A percentile compares a stretch with the other conserved stretches of the same genome.
Evolutionary conservation across 2,329 filamentous ascomycete species (phyloP).

Genomic region (Neopestalotiopsis sp.): DNA sequence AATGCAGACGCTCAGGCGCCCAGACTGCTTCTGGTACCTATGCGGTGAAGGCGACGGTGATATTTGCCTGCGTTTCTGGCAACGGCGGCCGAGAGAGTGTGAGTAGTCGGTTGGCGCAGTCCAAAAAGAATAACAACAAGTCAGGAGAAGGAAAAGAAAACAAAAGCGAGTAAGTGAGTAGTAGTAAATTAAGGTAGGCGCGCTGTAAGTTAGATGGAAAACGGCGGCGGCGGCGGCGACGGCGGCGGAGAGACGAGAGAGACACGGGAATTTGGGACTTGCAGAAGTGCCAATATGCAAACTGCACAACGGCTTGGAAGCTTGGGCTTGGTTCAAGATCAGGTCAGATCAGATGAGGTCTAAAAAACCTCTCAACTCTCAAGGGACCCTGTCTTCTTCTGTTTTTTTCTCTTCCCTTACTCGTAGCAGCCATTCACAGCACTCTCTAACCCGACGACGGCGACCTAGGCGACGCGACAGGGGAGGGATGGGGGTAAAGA

Average conservation of each 20-base stretch:
- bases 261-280: not conserved
- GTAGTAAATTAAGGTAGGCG: not conserved
- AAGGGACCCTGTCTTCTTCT: no score
- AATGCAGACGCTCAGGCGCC: constrained; percentile 14
- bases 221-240: not conserved
- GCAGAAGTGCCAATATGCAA: not conserved
- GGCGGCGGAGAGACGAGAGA: not conserved
- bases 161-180: not conserved
- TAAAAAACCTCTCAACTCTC: not conserved
- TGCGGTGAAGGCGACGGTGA: constrained; percentile 9
- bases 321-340: constrained; percentile 6
- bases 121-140: not conserved
- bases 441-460: no score
- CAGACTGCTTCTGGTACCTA: constrained; percentile 2
- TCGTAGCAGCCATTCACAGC: not conserved
- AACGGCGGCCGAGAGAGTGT: constrained; percentile 1
- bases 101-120: not conserved
- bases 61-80: not conserved
- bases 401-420: not conserved
- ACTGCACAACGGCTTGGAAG: constrained; percentile 7
- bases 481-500: not conserved
- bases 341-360: constrained; percentile 4
- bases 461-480: no score
- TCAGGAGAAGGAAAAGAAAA: not conserved
- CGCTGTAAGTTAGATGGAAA: constrained; percentile 1